Base-by-base conservation (phyloP, 768 basidiomycete genomes). In the Mycena pura region DNA sequence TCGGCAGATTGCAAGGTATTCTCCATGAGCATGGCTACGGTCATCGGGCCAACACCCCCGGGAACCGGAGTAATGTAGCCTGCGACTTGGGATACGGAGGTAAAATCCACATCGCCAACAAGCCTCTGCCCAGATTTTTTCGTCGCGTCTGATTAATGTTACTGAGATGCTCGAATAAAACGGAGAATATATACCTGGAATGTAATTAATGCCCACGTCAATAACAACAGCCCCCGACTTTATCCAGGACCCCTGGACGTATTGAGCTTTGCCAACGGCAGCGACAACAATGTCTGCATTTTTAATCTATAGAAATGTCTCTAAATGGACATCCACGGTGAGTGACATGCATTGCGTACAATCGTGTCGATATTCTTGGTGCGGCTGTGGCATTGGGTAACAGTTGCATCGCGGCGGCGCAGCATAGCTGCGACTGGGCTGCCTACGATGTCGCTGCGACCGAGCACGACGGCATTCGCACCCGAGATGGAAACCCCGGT, bases 21-120 rank as follows among this genome's bases (percentile, higher is more conserved):
- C 70, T 88, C 85, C 96, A 99, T 98, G 64, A 99, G 87, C 80
- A 98, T 84, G 21, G 97, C 97, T 58, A 99, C 97, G 14, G 97
- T 99, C 96, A 99, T 97, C n/a, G 97, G 97, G 13, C 97, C 97
- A 51, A 99, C 97, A 57, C 97, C 97, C 74, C 97, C 97, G 0
- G 97, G 97, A 24, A 99, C 97, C 21, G 97, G 97, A 0, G 97
- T 99, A 69, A 99, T 97, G 76, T 90, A 79, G 2, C 93, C 92
- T 2, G 97, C 96, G 59, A 90, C 86, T 43, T 79, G 70, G 24
- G 84, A 77, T n/a, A 93, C 96, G 6, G 90, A 82, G 8, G 82
- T 81, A 70, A 86, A 99, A 63, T 97, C 88, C 48, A 99, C 96
- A 75, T 99, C 97, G 36, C 97, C 97, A 57, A 99, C 95, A 9